A percentile compares a stretch with the other conserved stretches of the same genome.
Evolutionary conservation across 768 basidiomycete species (phyloP).

Genomic region (Chlorophyllum brunneum): DNA sequence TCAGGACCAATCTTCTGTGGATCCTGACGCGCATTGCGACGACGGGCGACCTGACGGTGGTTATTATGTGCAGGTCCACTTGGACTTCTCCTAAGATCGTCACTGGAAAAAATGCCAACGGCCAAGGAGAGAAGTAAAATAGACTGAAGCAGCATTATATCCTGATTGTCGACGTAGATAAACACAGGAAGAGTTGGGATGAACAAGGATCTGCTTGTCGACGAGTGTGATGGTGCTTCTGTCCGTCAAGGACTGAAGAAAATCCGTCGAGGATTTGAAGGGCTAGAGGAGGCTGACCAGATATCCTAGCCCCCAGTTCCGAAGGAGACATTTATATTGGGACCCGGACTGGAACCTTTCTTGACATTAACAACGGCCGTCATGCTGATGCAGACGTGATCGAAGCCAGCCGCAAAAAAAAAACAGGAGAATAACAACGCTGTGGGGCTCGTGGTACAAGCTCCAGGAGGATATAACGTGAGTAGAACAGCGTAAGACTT

Average conservation of each 20-base stretch:
- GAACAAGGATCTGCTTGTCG: conserved; percentile 7
- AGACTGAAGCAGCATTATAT: not conserved
- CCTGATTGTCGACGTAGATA: not conserved
- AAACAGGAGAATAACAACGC: too few relatives aligned
- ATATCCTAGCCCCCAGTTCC: conserved; percentile 8
- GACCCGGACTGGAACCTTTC: not conserved
- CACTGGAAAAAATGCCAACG: not conserved
- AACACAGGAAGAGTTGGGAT: not conserved
- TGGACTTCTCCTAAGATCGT: not conserved
- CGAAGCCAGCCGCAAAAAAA: too few relatives aligned
- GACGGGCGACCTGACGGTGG: not conserved
- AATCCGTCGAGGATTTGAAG: conserved; percentile 11
- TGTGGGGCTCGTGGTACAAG: too few relatives aligned
- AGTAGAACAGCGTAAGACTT: too few relatives aligned
- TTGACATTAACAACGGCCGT: too few relatives aligned
- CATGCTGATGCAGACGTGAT: too few relatives aligned
- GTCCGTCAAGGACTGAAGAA: conserved; percentile 2
- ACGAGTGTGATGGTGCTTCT: not conserved
- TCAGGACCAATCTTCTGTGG: not conserved
- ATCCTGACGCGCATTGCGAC: not conserved
- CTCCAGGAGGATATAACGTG: too few relatives aligned
- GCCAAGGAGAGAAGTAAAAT: not conserved
- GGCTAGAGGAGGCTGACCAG: not conserved
- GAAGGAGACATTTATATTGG: not conserved
- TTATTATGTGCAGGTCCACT: not conserved